Evolutionary conservation across 2,329 filamentous ascomycete species (phyloP), one percentile per base, ranked within the genome.

Genomic region (Arthroderma sp.): DNA sequence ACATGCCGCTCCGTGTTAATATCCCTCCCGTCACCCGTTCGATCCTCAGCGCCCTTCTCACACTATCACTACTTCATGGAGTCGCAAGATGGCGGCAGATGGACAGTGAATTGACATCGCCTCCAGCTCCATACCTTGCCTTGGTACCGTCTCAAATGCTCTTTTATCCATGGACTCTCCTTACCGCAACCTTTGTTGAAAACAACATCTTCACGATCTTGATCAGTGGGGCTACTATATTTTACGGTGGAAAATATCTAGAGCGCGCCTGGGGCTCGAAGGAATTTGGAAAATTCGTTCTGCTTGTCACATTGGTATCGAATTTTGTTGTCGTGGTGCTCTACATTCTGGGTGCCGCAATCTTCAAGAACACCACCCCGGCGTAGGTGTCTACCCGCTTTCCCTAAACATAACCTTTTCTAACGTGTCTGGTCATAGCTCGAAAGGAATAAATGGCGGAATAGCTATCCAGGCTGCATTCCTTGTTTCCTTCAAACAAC

Each of bases 401-500:
- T 42, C 38, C 30, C 29, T 27, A 6, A 22, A 36, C 33, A 33
- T 28, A 33, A 39, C 44, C 32, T 46, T 11, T 9, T n/a, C 6
- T 28, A 36, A 8, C 8, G 5, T 28, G 6, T 33, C 9, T 31
- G n/a, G 8, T 31, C 66, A 61, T 56, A 91, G 83, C 43, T 66
- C 85, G 39, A 87, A 83, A 38, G 81, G 84, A 51, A 85, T 96
- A 58, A 85, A 84, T 54, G 91, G 91, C 54, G 88, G 87, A 45
- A 81, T 94, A 51, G 80, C 88, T 10, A 72, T 95, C 47, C 89
- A 95, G 64, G 87, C 91, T 39, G 81, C 84, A 49, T 96, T 96
- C 69, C 83, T 98, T 49, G 85, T 96, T 56, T 85, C 89, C 44
- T 94, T 96, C 67, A 96, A 94, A 67, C 91, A 98, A 66, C 84